Evolutionary conservation across 192 early-diverging fungal species (phyloP).

Genomic region (Mortierella hygrophila): DNA sequence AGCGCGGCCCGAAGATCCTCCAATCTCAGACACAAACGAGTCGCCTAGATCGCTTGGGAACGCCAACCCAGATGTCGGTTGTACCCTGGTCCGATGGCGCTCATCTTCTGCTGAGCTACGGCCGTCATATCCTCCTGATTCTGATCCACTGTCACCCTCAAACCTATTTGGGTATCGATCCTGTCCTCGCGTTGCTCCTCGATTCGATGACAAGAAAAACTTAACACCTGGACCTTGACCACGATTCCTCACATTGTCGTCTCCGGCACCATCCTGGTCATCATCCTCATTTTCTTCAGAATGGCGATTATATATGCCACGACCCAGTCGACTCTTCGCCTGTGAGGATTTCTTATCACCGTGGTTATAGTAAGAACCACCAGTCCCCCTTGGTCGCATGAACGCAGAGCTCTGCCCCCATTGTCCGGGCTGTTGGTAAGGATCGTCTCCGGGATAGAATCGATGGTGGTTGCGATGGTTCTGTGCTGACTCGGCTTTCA

Average conservation of each 20-base stretch:
- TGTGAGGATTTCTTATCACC: constrained; percentile 25
- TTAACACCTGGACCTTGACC: constrained; percentile 25
- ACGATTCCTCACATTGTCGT: constrained; percentile 11
- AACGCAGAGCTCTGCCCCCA: constrained; percentile 19
- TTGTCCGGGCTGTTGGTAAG: constrained; percentile 16
- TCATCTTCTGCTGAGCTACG: not conserved
- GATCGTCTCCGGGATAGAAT: constrained; percentile 15
- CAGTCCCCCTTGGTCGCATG: constrained; percentile 27
- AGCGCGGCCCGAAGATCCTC: constrained; percentile 15
- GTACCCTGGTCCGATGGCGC: not conserved
- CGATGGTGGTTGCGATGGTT: constrained; percentile 8
- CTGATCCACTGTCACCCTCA: not conserved
- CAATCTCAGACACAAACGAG: constrained; percentile 54
- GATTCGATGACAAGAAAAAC: constrained; percentile 15
- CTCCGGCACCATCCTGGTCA: constrained; percentile 37
- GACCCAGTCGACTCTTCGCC: constrained; percentile 27
- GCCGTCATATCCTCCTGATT: constrained; percentile 21
- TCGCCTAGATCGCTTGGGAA: constrained; percentile 38
- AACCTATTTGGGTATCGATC: not conserved
- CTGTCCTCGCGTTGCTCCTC: not conserved
- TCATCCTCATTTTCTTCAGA: constrained; percentile 1
- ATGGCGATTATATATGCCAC: constrained; percentile 4
- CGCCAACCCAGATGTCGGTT: not conserved
- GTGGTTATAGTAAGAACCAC: constrained; percentile 20
- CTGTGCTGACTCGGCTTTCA: constrained; percentile 56